Evolutionary conservation across 805 yeast species (phyloP).

Genomic region (Wickerhamomyces queroliae): DNA sequence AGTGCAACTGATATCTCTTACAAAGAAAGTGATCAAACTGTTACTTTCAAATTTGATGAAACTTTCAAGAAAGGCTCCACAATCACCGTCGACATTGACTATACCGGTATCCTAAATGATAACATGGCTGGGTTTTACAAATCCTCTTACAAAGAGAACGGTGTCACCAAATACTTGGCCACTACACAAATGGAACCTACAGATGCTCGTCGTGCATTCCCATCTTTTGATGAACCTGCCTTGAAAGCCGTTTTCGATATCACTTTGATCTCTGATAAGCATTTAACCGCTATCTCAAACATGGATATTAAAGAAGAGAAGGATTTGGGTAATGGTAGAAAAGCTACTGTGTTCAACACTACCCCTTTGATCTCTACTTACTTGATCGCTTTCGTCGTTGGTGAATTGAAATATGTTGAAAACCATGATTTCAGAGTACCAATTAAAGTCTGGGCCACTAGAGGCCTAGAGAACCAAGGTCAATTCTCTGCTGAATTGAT

Average conservation of each 20-base stretch:
- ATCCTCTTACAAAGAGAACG: constrained; percentile 57
- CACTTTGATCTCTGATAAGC: constrained; percentile 48
- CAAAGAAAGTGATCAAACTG: constrained; percentile 55
- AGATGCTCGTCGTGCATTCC: constrained; percentile 83
- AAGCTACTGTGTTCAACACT: constrained; percentile 59
- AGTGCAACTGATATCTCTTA: constrained; percentile 32
- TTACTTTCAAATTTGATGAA: constrained; percentile 51
- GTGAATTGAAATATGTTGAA: constrained; percentile 73
- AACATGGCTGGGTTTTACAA: constrained; percentile 83
- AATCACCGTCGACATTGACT: constrained; percentile 43
- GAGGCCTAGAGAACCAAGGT: constrained; percentile 69
- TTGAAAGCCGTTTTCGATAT: constrained; percentile 70
- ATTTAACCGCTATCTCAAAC: constrained; percentile 59
- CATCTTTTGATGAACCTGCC: constrained; percentile 81
- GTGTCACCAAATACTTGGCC: constrained; percentile 65
- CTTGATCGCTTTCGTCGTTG: constrained; percentile 76
- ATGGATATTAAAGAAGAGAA: constrained; percentile 56
- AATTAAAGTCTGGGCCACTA: constrained; percentile 75
- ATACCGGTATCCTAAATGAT: constrained; percentile 61
- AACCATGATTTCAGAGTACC: constrained; percentile 63
- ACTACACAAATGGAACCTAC: constrained; percentile 87
- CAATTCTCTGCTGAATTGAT: constrained; percentile 69
- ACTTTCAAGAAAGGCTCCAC: constrained; percentile 31
- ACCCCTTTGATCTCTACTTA: constrained; percentile 85
- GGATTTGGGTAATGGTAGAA: constrained; percentile 36